These are phyloP conservation scores for Thielaviopsis ethacetica DNA, from an alignment of 2,329 filamentous ascomycete species.

Conservation along the genomic window DNA sequence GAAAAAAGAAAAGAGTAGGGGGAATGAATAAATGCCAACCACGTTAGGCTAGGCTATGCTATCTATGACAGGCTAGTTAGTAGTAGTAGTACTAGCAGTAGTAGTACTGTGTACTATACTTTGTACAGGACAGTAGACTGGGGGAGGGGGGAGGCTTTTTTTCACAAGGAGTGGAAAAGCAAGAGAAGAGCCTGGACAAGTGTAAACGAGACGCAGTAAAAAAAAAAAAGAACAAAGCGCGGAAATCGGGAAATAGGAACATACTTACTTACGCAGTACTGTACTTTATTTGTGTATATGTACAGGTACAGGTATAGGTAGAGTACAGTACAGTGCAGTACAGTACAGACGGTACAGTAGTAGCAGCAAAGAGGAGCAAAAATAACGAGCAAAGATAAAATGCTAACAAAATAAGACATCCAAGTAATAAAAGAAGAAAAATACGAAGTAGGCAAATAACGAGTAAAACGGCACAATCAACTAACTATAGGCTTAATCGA, in stretches of 20 bases:
- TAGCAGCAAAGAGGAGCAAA: neutral
- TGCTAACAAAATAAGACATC: neutral
- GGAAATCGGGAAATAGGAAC: conserved; percentile 1
- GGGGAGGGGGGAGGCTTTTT: too few species aligned
- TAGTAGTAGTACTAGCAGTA: too few species aligned
- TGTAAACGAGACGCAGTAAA: conserved; percentile 6
- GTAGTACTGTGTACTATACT: too few species aligned
- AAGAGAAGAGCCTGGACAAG: neutral
- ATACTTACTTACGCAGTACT: neutral
- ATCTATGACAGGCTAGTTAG: neutral
- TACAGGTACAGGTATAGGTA: too few species aligned
- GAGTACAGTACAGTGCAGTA: too few species aligned
- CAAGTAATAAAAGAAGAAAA: neutral
- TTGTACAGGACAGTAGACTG: too few species aligned
- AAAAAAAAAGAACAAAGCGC: conserved; percentile 11
- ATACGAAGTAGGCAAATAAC: neutral
- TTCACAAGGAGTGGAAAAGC: neutral
- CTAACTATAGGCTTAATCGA: neutral
- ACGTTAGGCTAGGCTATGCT: neutral
- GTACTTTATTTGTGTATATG: too few species aligned
- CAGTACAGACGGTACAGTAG: neutral
- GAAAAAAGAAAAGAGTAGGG: neutral
- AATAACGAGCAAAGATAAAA: neutral
- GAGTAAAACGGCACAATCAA: neutral
- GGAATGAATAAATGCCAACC: neutral